A percentile compares a stretch with the other conserved stretches of the same genome.
Conservation (phyloP, 208 protist species). For the Leishmania martiniquensis region DNA sequence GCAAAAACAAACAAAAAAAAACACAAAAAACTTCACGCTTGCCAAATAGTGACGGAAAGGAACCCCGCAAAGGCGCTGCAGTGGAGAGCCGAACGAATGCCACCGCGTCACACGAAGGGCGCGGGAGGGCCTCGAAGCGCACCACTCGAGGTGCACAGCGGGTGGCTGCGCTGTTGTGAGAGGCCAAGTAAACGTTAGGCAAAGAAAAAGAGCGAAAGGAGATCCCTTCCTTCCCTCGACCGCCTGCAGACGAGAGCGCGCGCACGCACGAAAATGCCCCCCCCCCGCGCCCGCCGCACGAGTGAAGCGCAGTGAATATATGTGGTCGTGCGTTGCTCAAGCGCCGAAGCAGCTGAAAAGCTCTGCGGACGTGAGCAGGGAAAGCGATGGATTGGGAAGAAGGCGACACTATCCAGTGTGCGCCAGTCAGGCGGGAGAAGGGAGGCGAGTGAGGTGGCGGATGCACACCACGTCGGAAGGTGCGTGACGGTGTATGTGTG, state of each 20-base stretch:
- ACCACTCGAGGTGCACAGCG: too few species aligned
- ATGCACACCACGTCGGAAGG: neutral
- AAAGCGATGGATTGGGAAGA: neutral
- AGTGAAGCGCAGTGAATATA: too few species aligned
- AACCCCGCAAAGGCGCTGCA: neutral
- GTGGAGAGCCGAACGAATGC: neutral
- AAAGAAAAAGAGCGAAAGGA: neutral
- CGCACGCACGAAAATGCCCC: too few species aligned
- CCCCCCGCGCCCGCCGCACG: too few species aligned
- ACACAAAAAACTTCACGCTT: neutral
- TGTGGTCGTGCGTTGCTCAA: too few species aligned
- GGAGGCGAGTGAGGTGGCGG: too few species aligned
- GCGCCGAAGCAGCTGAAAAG: neutral
- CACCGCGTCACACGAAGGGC: neutral
- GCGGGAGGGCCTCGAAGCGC: too few species aligned
- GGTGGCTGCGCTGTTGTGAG: neutral
- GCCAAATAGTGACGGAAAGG: neutral
- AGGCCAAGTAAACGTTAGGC: neutral
- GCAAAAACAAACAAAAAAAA: neutral
- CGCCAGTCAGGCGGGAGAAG: neutral
- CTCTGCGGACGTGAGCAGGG: neutral
- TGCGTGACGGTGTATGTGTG: neutral
- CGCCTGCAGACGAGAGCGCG: too few species aligned
- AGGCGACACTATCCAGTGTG: neutral
- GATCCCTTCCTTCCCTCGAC: too few species aligned